Base-by-base conservation (phyloP, 1,139 yeast species). In the Fermentozyma sake region DNA sequence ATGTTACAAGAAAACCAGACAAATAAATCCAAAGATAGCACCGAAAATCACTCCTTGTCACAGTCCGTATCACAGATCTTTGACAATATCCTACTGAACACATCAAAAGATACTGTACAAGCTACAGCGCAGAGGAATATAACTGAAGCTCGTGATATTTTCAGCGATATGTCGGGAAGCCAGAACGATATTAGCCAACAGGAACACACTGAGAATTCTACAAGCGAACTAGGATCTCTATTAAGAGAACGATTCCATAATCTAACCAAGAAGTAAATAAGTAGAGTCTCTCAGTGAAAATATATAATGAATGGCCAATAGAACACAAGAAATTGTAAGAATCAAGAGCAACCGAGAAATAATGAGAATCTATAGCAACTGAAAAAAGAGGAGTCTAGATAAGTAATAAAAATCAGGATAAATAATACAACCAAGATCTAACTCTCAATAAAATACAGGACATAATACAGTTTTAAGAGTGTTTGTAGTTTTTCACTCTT, bases 171-270 rank as follows among this genome's bases (percentile, higher is more conserved):
- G n/a, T 30, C 38, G 5, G 38, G 27, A 13, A 31, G 34, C 15
- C 34, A 31, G 18, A 28, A 36, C 3, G 42, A 43, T 14, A 35
- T 40, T 26, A 24, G 38, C 30, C 28, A 37, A 17, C 32, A 35
- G 25, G 47, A 50, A 27, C 32, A 37, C 12, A 46, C 55, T 4
- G 54, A 39, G n/a, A 42, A 47, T 22, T 50, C 57, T 5, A 56
- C 59, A 6, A 49, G 52, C 22, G 63, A 56, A 31, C 41, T 58
- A 44, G 64, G 63, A 2, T 48, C 61, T 4, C 39, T 52, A 19
- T 39, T 57, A 14, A 44, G 52, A 12, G 62, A 55, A 30, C 35
- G 61, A 26, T 55, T 54, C 30, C 51, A 50, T 18, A 51, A 44
- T 17, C 38, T 55, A 20, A 49, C 52, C 12, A 41, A 37, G n/a